These are phyloP conservation scores for Dictyostelium purpureum DNA, from an alignment of 78 protist genomes.

Conservation along the genomic window DNA sequence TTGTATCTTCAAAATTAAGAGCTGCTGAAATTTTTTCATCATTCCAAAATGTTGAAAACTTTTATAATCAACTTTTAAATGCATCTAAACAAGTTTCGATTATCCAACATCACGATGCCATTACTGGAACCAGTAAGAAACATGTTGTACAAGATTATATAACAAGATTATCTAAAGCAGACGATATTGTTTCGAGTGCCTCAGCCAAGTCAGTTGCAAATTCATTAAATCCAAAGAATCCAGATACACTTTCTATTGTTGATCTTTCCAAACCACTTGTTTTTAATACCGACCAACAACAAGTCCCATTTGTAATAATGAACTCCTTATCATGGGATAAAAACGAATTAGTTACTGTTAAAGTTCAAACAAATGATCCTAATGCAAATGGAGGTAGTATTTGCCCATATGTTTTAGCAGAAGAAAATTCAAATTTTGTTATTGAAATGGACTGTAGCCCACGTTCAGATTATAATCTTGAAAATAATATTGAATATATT, in stretches of 20 bases:
- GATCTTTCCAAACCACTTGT: background rate
- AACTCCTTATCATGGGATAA: background rate
- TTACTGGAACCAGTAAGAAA: constrained; percentile 26
- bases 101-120: constrained; percentile 59
- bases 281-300: background rate
- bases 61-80: background rate
- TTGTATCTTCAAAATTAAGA: background rate
- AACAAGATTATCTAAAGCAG: background rate
- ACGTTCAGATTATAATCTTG: background rate
- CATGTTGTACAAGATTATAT: constrained; percentile 23
- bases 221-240: background rate
- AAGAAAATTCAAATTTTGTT: background rate
- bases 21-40: background rate
- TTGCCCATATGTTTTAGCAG: constrained; percentile 7
- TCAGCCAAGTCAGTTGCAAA: background rate
- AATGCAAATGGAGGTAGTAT: background rate
- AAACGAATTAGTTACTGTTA: background rate
- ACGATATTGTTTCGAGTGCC: background rate
- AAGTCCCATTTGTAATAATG: background rate
- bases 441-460: background rate
- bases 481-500: background rate
- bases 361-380: background rate
- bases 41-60: background rate
- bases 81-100: constrained; percentile 11
- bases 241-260: background rate